Evolutionary conservation across 2,329 filamentous ascomycete species (phyloP), one percentile per base, ranked within the genome.

Genomic region (Cladorrhinum sp.): DNA sequence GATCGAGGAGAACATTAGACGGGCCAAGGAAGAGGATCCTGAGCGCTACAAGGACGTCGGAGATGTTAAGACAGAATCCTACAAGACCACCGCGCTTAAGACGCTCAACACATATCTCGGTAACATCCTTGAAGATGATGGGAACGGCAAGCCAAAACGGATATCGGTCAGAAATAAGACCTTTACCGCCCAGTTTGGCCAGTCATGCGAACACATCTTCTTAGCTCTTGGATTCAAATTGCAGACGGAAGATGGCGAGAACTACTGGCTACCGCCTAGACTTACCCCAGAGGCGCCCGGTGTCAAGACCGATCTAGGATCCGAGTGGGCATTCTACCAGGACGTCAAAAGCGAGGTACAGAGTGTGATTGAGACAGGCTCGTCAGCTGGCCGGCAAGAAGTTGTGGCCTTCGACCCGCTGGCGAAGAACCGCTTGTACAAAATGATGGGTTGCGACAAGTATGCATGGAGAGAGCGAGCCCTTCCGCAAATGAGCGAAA

Each of bases 101-200:
- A 82, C 81, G 10, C 70, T 85, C 2, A 77, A 79, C 59, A 78
- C 77, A 6, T 85, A 85, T 54, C 70, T 85, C 2, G 78, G 76
- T 29, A 81, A 85, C 60, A 72, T 81, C 5, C 73, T 81, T 2
- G 74, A 77, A 1, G 69, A 71, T 1, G 72, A 73, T 36, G 73
- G 74, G 8, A 69, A 69, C 0, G 64, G 61, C 1, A 61, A 69
- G 0, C 55, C 36, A 3, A 73, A 79, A 50, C 80, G 73, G 54
- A 84, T 86, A 36, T 81, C 82, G 1, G 81, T 80, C 57, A 73
- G 82, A 1, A 86, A 86, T 65, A 85, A 85, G 68, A 77, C 79
- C 13, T 85, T 85, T 58, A 72, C 73, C 24, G 78, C 84, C 1
- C 74, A 83, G 6, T 85, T 85, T 59, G 80, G 82, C 3, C 77